Evolutionary conservation across 1,139 yeast genomes (phyloP).

Genomic region (Geotrichum fermentans): DNA sequence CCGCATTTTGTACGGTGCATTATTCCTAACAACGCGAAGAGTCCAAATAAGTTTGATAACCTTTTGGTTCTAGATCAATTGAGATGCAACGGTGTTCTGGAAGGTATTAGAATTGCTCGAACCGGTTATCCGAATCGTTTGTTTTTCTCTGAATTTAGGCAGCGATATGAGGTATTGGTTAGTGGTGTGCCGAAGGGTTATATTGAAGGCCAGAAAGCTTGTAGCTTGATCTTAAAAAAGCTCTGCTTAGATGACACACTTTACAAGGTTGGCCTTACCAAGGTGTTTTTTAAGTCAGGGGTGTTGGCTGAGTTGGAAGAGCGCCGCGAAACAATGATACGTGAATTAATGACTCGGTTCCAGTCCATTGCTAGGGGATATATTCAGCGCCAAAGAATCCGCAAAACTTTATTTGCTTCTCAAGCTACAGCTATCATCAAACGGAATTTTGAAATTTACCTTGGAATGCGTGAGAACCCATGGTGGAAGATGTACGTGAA

Average conservation of each 20-base stretch:
- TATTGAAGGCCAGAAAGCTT: constrained; percentile 53
- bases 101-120: constrained; percentile 94
- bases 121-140: constrained; percentile 95
- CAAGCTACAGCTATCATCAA: constrained; percentile 71
- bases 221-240: constrained; percentile 60
- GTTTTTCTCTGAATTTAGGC: constrained; percentile 72
- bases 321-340: constrained; percentile 62
- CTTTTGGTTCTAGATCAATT: constrained; percentile 78
- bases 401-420: constrained; percentile 50
- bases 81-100: constrained; percentile 94
- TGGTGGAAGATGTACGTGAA: constrained; percentile 77
- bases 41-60: constrained; percentile 68
- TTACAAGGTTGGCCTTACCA: constrained; percentile 77
- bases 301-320: constrained; percentile 88
- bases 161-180: constrained; percentile 65
- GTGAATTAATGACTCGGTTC: constrained; percentile 52
- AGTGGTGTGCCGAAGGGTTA: constrained; percentile 39
- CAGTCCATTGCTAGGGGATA: constrained; percentile 67
- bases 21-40: constrained; percentile 76
- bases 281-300: constrained; percentile 94
- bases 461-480: constrained; percentile 54
- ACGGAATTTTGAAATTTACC: constrained; percentile 54
- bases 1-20: constrained; percentile 98
- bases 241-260: constrained; percentile 57
- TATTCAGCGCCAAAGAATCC: constrained; percentile 50